Base-by-base conservation (phyloP, 768 basidiomycete species). In the Mrakia frigida region DNA sequence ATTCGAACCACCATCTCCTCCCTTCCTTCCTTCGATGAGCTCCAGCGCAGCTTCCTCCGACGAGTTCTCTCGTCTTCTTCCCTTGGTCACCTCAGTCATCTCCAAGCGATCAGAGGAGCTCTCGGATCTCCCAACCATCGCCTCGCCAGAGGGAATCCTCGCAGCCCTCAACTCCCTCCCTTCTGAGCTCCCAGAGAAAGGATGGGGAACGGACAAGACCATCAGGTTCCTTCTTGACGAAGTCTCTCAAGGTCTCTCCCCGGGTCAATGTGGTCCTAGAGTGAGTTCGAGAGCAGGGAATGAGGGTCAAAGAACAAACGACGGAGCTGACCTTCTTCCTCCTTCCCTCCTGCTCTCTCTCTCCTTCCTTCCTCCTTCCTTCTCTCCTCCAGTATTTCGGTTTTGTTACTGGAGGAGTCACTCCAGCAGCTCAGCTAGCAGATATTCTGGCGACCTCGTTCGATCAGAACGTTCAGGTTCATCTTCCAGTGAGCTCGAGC, bases 371-470 rank as follows among this genome's bases (percentile, higher is more conserved):
- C 16, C 72, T 50, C 18, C 46, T 35, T 7, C 9, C 11, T 28
- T 39, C 25, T 35, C 52, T 41, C 33, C 46, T 33, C 35, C 31
- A 75, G 52, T 83, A 82, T 69, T 83, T 81, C 71, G 82, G 82
- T 1, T 82, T 83, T 69, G 83, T 84, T 1, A 80, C 80, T 0
- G 83, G 83, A 21, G 85, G 84, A 3, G 82, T 83, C 6, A 81
- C 82, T 0, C 82, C 82, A 3, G 82, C 82, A 1, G 81, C 84
- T 5, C 82, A 83, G 77, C 77, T 85, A 2, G 85, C 84, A 2
- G 85, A 86, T 73, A 80, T 84, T n/a, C 79, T 86, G 7, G 81
- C 81, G 0, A 81, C 81, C 5, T 82, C 81, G 50, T 85, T 82
- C 73, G 82, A 82, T 77, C 81, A 69, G n/a, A 85, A 84, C 75